Conservation (phyloP, 768 basidiomycete species). For the Stropharia rugosoannulata region DNA sequence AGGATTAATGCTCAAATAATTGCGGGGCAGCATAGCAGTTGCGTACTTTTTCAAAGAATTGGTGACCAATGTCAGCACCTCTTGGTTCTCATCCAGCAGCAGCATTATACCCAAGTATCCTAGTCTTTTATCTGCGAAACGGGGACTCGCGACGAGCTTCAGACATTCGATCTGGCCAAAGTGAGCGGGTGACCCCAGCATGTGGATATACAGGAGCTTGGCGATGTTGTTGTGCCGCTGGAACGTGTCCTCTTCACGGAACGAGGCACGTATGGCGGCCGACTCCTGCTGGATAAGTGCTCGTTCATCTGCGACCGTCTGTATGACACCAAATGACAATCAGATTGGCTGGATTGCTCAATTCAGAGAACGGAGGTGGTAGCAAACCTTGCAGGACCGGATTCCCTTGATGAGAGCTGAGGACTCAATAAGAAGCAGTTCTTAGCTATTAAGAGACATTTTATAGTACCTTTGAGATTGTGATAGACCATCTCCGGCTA, state of each 20-base stretch:
- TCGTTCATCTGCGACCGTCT: conserved; percentile 99
- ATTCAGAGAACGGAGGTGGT: not conserved
- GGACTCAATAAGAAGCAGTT: conserved; percentile 22
- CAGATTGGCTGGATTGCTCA: conserved; percentile 12
- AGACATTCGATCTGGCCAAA: conserved; percentile 99
- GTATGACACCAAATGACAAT: conserved; percentile 21
- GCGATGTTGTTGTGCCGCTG: conserved; percentile 97
- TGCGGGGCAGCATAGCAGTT: not conserved
- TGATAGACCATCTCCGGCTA: conserved; percentile 64
- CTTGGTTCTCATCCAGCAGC: conserved; percentile 94
- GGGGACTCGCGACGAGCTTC: conserved; percentile 90
- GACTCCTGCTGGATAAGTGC: conserved; percentile 96
- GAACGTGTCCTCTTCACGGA: conserved; percentile 95
- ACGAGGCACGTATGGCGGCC: conserved; percentile 93
- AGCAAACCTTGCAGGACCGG: conserved; percentile 88
- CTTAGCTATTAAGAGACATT: not conserved
- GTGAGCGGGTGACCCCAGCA: conserved; percentile 98
- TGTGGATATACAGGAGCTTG: conserved; percentile 97
- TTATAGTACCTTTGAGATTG: conserved; percentile 75
- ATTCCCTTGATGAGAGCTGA: conserved; percentile 97
- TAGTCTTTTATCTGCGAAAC: conserved; percentile 94
- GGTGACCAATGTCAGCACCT: conserved; percentile 95
- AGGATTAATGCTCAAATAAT: conserved; percentile 10
- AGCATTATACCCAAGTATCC: conserved; percentile 99
- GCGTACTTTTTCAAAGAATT: conserved; percentile 97